Evolutionary conservation across 2,329 filamentous ascomycete species (phyloP), one percentile per base, ranked within the genome.

Genomic region (Claviceps maximensis): DNA sequence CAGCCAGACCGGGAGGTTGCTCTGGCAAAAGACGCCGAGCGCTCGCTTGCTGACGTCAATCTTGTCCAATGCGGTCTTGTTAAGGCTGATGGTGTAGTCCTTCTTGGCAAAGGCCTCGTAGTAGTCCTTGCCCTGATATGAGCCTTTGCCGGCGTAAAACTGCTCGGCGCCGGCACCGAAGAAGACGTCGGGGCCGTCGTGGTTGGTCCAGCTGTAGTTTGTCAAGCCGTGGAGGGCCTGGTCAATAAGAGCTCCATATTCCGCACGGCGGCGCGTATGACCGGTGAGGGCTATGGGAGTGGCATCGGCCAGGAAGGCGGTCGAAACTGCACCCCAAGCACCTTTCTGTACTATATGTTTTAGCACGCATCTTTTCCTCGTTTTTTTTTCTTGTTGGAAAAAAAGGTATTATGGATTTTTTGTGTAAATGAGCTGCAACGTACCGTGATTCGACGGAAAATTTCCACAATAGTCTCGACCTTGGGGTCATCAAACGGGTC

Each of bases 161-260:
- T 90, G 82, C 71, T 93, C 87, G 2, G 86, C 88, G 60, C 88
- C 88, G 54, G 83, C 87, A 41, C 87, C 88, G 55, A 93, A 88
- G 66, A 86, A 84, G 50, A 89, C 88, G 65, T 93, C 87, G 1
- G 87, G 85, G 0, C 87, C 86, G 31, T 75, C 74, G 66, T 80
- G 84, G 57, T 83, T 73, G 25, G 85, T 86, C 88, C 88, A 94
- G 25, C 83, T 84, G 71, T 89, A 89, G 71, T 93, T 89, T 56
- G 77, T 80, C 52, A 89, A 71, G 17, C 87, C 87, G 60, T 89
- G 81, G 25, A 91, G 76, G 60, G 83, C 86, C 60, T 86, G 82
- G 63, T 91, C 84, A 52, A 93, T 80, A 33, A 93, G 79, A 33
- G 83, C 71, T 33, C 79, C 86, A 59, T 89, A 89, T 59, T 83